phyloP scores from a whole-genome alignment of 2,329 filamentous ascomycete species.

The Teratosphaeria zuluensis region DNA sequence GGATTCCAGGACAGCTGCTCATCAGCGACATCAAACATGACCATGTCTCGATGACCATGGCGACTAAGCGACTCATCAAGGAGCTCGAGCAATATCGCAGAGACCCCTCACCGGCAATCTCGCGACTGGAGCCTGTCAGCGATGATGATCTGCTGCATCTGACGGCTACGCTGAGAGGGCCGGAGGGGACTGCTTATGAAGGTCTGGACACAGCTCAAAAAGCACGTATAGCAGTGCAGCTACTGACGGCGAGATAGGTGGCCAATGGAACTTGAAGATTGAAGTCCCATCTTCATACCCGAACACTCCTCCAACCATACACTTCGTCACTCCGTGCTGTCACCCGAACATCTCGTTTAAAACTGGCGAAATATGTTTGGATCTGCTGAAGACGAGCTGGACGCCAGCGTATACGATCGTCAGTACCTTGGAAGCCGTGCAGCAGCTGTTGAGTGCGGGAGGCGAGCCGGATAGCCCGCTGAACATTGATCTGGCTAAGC shows the following conservation, averaged over 20 bases:
- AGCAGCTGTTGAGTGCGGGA: conserved; percentile 57
- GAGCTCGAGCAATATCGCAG: conserved; percentile 51
- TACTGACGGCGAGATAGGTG: conserved; percentile 36
- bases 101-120: conserved; percentile 47
- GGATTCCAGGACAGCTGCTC: neutral
- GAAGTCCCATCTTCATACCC: conserved; percentile 70
- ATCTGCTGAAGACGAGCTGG: conserved; percentile 70
- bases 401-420: conserved; percentile 75
- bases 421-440: conserved; percentile 61
- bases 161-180: conserved; percentile 52
- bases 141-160: conserved; percentile 48
- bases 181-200: conserved; percentile 50
- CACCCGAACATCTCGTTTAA: conserved; percentile 69
- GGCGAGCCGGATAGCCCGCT: conserved; percentile 62
- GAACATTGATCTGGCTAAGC: conserved; percentile 66
- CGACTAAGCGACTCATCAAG: conserved; percentile 50
- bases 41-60: conserved; percentile 13
- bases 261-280: conserved; percentile 76
- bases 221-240: neutral
- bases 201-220: conserved; percentile 32
- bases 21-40: neutral
- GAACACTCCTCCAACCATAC: conserved; percentile 62
- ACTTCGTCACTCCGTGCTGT: conserved; percentile 73
- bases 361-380: conserved; percentile 88
- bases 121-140: conserved; percentile 46